Conservation (phyloP, 306 rosid genomes). For the Medicago lupulina region DNA sequence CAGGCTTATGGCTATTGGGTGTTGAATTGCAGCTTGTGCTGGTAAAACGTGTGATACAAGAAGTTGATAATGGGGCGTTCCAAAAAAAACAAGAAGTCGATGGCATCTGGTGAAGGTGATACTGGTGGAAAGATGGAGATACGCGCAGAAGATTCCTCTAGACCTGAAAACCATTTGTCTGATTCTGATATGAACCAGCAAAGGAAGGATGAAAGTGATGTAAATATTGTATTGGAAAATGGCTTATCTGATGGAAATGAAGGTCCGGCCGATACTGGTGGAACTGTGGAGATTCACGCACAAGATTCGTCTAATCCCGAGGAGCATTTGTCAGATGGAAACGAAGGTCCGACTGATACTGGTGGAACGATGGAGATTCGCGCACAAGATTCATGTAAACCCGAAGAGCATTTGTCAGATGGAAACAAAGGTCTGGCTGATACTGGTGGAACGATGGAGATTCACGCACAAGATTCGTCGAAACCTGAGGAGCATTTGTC, state of each 20-base stretch:
- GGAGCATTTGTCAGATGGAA: no score
- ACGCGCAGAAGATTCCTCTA: conserved; percentile 47
- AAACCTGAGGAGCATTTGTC: conserved; percentile 44
- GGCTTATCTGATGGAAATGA: conserved; percentile 49
- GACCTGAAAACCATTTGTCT: conserved; percentile 44
- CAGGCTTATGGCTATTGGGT: conserved; percentile 26
- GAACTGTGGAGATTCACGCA: no score
- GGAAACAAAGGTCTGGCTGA: no score
- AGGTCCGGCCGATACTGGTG: conserved; percentile 39
- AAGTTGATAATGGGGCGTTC: not conserved
- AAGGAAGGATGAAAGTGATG: conserved; percentile 45
- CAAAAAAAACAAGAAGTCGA: conserved; percentile 31
- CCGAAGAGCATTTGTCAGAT: no score
- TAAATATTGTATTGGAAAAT: conserved; percentile 48
- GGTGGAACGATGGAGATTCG: no score
- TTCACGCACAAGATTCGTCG: conserved; percentile 46
- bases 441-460: conserved; percentile 42
- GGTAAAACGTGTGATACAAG: conserved; percentile 35
- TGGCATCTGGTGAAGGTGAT: conserved; percentile 59
- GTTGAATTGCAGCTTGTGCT: conserved; percentile 48
- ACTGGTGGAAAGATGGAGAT: conserved; percentile 43
- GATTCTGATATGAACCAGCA: conserved; percentile 41
- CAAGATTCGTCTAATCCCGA: no score
- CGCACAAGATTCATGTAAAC: no score
- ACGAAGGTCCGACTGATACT: no score